Base-by-base conservation (phyloP, 164 flowering plant genomes). In the Magnolia sinica region DNA sequence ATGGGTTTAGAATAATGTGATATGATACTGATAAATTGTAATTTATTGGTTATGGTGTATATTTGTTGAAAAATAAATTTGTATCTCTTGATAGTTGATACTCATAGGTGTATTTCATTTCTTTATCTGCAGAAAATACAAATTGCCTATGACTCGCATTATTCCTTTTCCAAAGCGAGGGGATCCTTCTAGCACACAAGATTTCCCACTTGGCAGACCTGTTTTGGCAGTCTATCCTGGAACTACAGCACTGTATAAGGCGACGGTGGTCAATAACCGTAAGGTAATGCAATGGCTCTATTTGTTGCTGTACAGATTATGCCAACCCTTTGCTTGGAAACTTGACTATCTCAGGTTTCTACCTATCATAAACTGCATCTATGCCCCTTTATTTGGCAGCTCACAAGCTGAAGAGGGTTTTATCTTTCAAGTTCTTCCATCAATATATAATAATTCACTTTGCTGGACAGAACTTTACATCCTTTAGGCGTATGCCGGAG, bases 141-240 rank as follows among this genome's bases (percentile, higher is more conserved):
- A 92, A 86, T 81, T 94, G 77, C 97, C 95, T 0, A 84, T 88
- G 89, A 84, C 92, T 68, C 89, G 83, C 65, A 92, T 92, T 74
- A 91, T 93, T 81, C 94, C 93, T 74, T 92, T 95, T 75, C 93
- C 97, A 64, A 93, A 92, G 84, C 82, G 88, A 59, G 88, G 75
- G 74, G 96, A 93, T 76, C 91, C 89, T 70, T 79, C 93, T 58
- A 88, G 82, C 68, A 91, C 86, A 49, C 92, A 82, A 64, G 97
- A 96, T 71, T 94, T 86, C 78, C 91, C 91, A 37, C 81, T 87
- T 64, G 96, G 98, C 72, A 89, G 78, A 83, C 92, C 90, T 78
- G 99, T 96, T 72, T 88, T 96, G 84, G 99, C 99, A 13, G 97
- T 96, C 72, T 96, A 93, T 85, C 99, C 99, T 63, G 90, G 90